phyloP scores from a whole-genome alignment of 164 flowering plant genomes.

The Berberis vulgaris region DNA sequence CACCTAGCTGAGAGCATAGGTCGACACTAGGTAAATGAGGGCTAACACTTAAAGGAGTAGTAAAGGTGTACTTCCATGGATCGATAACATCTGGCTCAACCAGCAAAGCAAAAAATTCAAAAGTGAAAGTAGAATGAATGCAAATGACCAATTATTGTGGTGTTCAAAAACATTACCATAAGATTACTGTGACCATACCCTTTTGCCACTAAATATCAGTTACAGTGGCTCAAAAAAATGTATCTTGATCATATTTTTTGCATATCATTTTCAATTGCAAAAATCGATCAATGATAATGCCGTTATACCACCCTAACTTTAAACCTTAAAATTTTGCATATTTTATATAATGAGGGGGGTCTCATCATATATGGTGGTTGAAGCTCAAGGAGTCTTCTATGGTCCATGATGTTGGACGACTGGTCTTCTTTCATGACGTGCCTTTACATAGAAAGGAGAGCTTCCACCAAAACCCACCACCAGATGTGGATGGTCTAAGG shows the following conservation, averaged over 20 bases:
- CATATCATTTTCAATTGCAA: too few relatives aligned
- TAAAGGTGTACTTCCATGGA: too few relatives aligned
- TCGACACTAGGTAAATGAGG: too few relatives aligned
- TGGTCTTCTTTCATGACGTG: conserved; percentile 38
- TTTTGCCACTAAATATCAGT: too few relatives aligned
- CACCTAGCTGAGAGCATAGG: too few relatives aligned
- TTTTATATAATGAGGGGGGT: background rate
- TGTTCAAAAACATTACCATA: too few relatives aligned
- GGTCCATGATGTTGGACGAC: conserved; percentile 13
- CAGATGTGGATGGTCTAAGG: conserved; percentile 9
- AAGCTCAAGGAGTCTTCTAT: background rate
- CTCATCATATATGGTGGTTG: conserved; percentile 11
- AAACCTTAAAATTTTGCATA: background rate
- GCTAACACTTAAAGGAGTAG: too few relatives aligned
- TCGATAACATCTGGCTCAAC: too few relatives aligned
- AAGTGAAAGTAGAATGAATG: too few relatives aligned
- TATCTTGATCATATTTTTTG: background rate
- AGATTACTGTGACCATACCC: too few relatives aligned
- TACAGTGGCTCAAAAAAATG: background rate
- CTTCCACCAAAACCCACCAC: conserved; percentile 14
- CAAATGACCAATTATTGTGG: too few relatives aligned
- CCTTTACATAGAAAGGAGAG: conserved; percentile 51
- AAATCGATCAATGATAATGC: background rate
- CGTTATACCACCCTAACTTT: background rate
- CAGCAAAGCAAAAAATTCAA: too few relatives aligned